Evolutionary conservation across 78 protist genomes (phyloP), one percentile per base, ranked within the genome.

Genomic region (Mantamonas sphyraenae): DNA sequence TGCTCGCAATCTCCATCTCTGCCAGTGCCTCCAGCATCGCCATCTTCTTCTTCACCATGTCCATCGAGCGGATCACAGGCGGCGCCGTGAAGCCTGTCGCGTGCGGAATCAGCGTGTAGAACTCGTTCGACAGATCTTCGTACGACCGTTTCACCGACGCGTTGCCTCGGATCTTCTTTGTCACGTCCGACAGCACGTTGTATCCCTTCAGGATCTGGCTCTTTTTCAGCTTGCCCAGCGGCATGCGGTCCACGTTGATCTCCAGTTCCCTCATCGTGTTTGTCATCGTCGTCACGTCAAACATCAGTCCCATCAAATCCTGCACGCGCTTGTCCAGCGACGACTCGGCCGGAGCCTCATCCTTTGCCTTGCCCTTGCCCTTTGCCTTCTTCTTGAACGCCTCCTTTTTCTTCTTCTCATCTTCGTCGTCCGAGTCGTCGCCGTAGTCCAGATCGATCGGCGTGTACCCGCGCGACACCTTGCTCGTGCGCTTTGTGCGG

Each of bases 1-100:
- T 68, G 16, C 59, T 66, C n/a, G 90, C 90, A 51, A 84, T 81
- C 69, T 85, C 90, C 17, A 88, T 63, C 45, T 88, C 90, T 3
- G 65, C 65, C 47, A 88, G 76, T 24, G 47, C 43, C 62, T 80
- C 82, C 26, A 89, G 50, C 74, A 89, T 28, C 28, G 58, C 56
- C 51, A 67, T 71, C 67, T 84, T 88, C n/a, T 8, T 31, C 35
- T 84, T 56, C 7, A 85, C 42, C 77, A 39, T 47, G n/a, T 73
- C 45, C 20, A 26, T 16, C 22, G 67, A 20, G 10, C 42, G 51
- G 51, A 85, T 71, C 33, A 66, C 31, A 9, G 83, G 73, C 42
- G 82, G 73, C 35, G 40, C 73, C 33, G 26, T 26, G 61, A 33
- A 66, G 51, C 77, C 74, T 19, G 30, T 64, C 2, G n/a, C 73